Evolutionary conservation across 208 protist species (phyloP).

Genomic region (Acanthamoeba lugdunensis): DNA sequence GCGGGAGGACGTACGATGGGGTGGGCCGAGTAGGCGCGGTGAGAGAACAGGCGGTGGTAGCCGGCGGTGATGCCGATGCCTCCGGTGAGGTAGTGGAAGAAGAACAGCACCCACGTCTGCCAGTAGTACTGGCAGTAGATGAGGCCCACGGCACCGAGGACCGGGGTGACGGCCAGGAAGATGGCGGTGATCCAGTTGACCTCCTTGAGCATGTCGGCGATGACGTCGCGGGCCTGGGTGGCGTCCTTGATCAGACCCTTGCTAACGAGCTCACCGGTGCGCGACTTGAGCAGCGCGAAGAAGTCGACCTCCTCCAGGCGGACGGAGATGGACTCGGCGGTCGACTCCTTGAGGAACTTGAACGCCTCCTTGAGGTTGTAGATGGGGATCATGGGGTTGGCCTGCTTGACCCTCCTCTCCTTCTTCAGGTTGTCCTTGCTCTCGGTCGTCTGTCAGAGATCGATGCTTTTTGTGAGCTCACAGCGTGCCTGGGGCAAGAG

Average conservation of each 20-base stretch:
- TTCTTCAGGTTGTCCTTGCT: slow-evolving; percentile 56
- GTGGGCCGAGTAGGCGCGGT: slow-evolving; percentile 81
- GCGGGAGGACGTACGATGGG: slow-evolving; percentile 52
- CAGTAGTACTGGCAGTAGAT: slow-evolving; percentile 67
- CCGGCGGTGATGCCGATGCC: slow-evolving; percentile 85
- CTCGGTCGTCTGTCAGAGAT: not conserved
- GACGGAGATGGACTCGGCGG: slow-evolving; percentile 55
- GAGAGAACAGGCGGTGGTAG: slow-evolving; percentile 86
- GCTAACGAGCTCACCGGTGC: slow-evolving; percentile 49
- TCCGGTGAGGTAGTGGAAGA: slow-evolving; percentile 76
- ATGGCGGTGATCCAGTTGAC: slow-evolving; percentile 76
- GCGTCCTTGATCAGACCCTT: slow-evolving; percentile 68
- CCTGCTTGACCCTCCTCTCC: slow-evolving; percentile 32
- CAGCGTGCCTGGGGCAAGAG: not conserved
- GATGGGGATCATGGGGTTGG: slow-evolving; percentile 63
- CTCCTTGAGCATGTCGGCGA: slow-evolving; percentile 66
- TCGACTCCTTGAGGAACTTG: slow-evolving; percentile 66
- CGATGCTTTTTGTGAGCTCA: too few species aligned
- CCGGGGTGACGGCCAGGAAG: slow-evolving; percentile 74
- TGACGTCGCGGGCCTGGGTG: slow-evolving; percentile 63
- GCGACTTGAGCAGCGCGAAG: slow-evolving; percentile 63
- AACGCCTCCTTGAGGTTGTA: slow-evolving; percentile 76
- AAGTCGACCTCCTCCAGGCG: slow-evolving; percentile 62
- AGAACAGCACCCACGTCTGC: slow-evolving; percentile 71
- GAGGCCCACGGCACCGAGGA: slow-evolving; percentile 75